Conservation (phyloP, 2,329 filamentous ascomycete genomes). For the Fusarium temperatum region DNA sequence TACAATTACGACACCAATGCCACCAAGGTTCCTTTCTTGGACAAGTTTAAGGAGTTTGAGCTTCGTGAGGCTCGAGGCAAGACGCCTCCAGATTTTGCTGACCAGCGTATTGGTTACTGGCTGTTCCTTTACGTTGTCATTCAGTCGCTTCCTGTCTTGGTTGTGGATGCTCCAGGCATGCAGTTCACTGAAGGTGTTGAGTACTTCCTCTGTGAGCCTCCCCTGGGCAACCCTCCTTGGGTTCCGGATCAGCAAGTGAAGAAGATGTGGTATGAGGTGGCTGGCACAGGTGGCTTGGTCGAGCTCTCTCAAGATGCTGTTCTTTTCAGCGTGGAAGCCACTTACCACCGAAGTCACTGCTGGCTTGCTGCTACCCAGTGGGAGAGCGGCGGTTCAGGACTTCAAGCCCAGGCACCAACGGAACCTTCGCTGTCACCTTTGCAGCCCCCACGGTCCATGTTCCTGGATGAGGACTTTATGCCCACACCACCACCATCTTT, state of each 20-base stretch:
- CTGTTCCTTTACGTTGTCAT: conserved; percentile 82
- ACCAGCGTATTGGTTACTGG: conserved; percentile 81
- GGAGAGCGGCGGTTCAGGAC: conserved; percentile 47
- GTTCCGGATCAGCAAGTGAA: conserved; percentile 70
- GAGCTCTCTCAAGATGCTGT: conserved; percentile 69
- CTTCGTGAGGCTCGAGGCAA: conserved; percentile 71
- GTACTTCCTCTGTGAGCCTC: conserved; percentile 82
- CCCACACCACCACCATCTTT: conserved; percentile 33
- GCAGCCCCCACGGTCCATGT: conserved; percentile 50
- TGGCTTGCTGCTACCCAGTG: conserved; percentile 63
- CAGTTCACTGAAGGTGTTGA: conserved; percentile 76
- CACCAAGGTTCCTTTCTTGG: conserved; percentile 68
- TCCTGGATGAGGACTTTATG: conserved; percentile 44
- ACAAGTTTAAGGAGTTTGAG: conserved; percentile 77
- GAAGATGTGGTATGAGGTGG: conserved; percentile 79
- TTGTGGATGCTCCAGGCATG: conserved; percentile 77
- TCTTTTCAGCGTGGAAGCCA: conserved; percentile 69
- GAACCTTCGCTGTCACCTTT: conserved; percentile 52
- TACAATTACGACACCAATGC: conserved; percentile 80
- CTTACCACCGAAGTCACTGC: conserved; percentile 66
- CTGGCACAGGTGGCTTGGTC: conserved; percentile 67
- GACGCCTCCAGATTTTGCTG: conserved; percentile 71
- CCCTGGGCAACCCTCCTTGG: conserved; percentile 79
- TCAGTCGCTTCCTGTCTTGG: conserved; percentile 80
- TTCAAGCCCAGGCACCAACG: conserved; percentile 30